These are phyloP conservation scores for Triglochin maritima DNA, from an alignment of 106 monocot species.

Conservation along the genomic window DNA sequence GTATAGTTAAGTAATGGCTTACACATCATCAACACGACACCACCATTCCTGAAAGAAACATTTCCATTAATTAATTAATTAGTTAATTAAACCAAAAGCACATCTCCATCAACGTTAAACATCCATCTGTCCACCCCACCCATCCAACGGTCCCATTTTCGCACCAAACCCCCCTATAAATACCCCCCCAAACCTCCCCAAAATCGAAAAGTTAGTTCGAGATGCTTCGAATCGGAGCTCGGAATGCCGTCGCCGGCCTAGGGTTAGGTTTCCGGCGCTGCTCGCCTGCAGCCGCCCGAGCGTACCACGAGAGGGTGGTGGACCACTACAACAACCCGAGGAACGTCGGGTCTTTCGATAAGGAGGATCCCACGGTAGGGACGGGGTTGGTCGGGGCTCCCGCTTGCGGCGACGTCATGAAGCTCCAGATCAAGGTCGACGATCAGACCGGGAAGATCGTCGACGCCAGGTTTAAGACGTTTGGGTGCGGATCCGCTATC, in stretches of 20 bases:
- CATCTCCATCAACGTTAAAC: too few relatives aligned
- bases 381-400: constrained; percentile 80
- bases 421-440: constrained; percentile 85
- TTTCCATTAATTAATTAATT: too few relatives aligned
- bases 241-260: constrained; percentile 19
- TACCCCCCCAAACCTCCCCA: too few relatives aligned
- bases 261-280: constrained; percentile 8
- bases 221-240: constrained; percentile 33
- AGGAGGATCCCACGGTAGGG: constrained; percentile 64
- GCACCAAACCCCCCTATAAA: too few relatives aligned
- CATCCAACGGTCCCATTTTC: too few relatives aligned
- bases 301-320: constrained; percentile 81
- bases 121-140: too few relatives aligned
- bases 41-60: too few relatives aligned
- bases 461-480: constrained; percentile 86
- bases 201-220: neutral
- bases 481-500: constrained; percentile 87
- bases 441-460: constrained; percentile 54
- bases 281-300: constrained; percentile 2
- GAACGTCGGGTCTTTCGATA: constrained; percentile 87
- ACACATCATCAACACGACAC: too few relatives aligned
- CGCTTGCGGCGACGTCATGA: constrained; percentile 89
- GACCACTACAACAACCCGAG: constrained; percentile 83
- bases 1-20: too few relatives aligned
- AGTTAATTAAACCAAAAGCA: too few relatives aligned